phyloP scores from a whole-genome alignment of 2,329 filamentous ascomycete genomes.

The Claviceps quebecensis region DNA sequence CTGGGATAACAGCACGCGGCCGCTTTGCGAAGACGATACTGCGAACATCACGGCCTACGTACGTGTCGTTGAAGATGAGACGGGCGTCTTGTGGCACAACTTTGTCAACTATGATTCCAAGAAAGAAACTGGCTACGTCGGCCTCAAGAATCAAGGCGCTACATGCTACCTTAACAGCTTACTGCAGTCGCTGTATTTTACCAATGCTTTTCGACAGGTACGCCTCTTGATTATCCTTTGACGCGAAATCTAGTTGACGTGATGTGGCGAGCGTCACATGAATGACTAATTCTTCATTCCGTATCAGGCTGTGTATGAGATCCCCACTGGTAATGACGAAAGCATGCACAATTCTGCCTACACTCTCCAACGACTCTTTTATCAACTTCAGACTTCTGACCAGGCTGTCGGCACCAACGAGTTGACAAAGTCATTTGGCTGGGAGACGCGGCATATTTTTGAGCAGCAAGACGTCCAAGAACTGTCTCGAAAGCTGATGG shows the following conservation, averaged over 20 bases:
- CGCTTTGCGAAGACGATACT: constrained; percentile 61
- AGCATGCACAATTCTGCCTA: constrained; percentile 81
- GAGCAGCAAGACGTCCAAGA: constrained; percentile 99
- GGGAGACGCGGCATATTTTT: constrained; percentile 96
- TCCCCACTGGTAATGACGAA: constrained; percentile 77
- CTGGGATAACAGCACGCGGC: constrained; percentile 56
- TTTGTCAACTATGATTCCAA: constrained; percentile 97
- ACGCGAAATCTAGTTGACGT: not conserved
- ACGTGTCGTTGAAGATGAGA: constrained; percentile 72
- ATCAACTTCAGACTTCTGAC: constrained; percentile 78
- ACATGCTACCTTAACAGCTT: constrained; percentile 81
- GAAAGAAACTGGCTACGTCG: constrained; percentile 94
- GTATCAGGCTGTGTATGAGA: constrained; percentile 82
- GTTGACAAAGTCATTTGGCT: constrained; percentile 91
- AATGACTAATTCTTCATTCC: constrained; percentile 5
- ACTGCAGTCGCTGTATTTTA: constrained; percentile 73
- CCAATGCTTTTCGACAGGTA: constrained; percentile 86
- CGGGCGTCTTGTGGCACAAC: constrained; percentile 80
- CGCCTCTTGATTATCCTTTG: not conserved
- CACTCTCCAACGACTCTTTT: constrained; percentile 85
- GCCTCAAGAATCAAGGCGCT: constrained; percentile 90
- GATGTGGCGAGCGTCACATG: not conserved
- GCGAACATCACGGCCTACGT: constrained; percentile 76
- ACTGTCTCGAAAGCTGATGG: constrained; percentile 90
- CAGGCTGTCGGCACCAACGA: constrained; percentile 80